These are phyloP conservation scores for Knufia fluminis DNA, from an alignment of 2,329 filamentous ascomycete genomes.

Conservation along the genomic window DNA sequence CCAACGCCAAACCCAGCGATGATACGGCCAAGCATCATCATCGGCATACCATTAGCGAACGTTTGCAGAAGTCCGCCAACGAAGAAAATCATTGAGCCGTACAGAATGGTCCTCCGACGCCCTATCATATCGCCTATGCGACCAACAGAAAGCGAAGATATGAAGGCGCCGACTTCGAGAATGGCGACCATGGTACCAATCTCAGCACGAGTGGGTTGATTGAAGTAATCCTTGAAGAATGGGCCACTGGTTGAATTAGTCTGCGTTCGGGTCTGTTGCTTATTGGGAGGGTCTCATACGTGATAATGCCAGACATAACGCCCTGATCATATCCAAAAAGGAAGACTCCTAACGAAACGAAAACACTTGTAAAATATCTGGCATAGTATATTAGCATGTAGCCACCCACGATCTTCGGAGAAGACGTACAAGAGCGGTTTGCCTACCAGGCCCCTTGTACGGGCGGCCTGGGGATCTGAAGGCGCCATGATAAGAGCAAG, in stretches of 20 bases:
- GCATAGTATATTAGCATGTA: conserved; percentile 21
- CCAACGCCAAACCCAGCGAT: conserved; percentile 80
- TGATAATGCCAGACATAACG: conserved; percentile 62
- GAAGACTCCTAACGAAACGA: conserved; percentile 55
- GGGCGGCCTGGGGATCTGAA: conserved; percentile 55
- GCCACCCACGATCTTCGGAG: background rate
- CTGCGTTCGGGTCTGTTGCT: background rate
- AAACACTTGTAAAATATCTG: conserved; percentile 89
- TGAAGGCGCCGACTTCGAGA: conserved; percentile 83
- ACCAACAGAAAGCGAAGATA: conserved; percentile 78
- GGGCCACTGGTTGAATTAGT: conserved; percentile 51
- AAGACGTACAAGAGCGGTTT: conserved; percentile 74
- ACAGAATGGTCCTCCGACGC: conserved; percentile 79
- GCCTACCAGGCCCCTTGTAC: conserved; percentile 86
- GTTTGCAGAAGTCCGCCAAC: conserved; percentile 78
- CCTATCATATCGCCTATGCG: conserved; percentile 87
- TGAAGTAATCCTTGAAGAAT: conserved; percentile 86
- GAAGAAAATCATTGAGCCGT: conserved; percentile 82
- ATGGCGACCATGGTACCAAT: conserved; percentile 98
- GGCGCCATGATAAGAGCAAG: conserved; percentile 79
- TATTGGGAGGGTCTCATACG: conserved; percentile 36
- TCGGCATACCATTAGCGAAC: conserved; percentile 69
- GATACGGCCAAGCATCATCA: conserved; percentile 79
- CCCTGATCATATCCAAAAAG: conserved; percentile 58
- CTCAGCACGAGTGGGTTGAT: conserved; percentile 75